phyloP scores from a whole-genome alignment of 2,329 filamentous ascomycete species.

The Fusarium vanettenii region DNA sequence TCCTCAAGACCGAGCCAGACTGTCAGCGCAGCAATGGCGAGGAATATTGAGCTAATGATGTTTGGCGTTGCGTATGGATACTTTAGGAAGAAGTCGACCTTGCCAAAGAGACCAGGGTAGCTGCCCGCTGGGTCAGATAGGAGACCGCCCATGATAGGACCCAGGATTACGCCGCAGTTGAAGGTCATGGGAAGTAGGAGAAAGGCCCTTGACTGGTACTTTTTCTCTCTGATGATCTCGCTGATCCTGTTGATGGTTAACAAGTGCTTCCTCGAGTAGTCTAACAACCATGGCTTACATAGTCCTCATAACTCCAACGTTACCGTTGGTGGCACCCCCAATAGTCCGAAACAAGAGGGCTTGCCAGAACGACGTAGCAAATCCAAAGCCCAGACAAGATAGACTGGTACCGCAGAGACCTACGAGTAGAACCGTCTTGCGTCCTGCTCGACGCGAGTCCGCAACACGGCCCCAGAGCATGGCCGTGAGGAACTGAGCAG shows the following conservation, averaged over 20 bases:
- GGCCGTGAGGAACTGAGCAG: conserved; percentile 84
- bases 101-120: conserved; percentile 65
- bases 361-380: conserved; percentile 74
- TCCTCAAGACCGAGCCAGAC: conserved; percentile 66
- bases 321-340: conserved; percentile 79
- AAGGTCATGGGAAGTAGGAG: conserved; percentile 80
- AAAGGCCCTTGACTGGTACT: conserved; percentile 77
- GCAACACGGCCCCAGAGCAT: conserved; percentile 84
- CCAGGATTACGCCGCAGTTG: conserved; percentile 79
- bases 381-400: conserved; percentile 67
- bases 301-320: conserved; percentile 78
- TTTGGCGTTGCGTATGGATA: conserved; percentile 69
- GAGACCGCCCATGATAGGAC: conserved; percentile 75
- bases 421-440: conserved; percentile 82
- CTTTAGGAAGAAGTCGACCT: conserved; percentile 56
- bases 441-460: conserved; percentile 71
- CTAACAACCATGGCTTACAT: conserved; percentile 61
- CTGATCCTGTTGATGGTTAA: conserved; percentile 57
- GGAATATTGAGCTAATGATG: conserved; percentile 61
- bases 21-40: conserved; percentile 55
- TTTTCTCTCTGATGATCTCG: conserved; percentile 74
- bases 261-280: background rate
- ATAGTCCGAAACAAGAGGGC: conserved; percentile 78
- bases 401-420: conserved; percentile 75
- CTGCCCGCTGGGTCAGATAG: conserved; percentile 73